Conservation (phyloP, 169 alveolate species). For the Plasmodium vinckei region DNA sequence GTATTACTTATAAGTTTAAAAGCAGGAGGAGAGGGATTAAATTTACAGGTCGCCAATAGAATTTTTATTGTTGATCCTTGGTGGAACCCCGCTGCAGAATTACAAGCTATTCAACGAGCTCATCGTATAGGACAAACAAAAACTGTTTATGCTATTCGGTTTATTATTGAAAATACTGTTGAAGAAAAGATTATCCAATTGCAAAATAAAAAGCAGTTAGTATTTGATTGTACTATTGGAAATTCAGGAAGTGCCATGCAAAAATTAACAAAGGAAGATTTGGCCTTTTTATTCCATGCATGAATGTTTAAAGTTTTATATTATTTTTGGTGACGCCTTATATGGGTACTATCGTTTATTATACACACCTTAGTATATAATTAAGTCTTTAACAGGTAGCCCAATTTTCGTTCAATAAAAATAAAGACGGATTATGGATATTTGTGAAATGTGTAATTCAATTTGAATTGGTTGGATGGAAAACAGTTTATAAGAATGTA, state of each 20-base stretch:
- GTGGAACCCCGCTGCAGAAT: conserved; percentile 99
- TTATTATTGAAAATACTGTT: conserved; percentile 95
- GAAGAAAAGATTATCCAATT: conserved; percentile 97
- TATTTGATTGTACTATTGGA: conserved; percentile 92
- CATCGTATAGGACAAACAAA: conserved; percentile 97
- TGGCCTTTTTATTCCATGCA: conserved; percentile 88
- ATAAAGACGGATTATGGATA: too few species aligned
- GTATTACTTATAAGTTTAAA: conserved; percentile 92
- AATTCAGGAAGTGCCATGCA: conserved; percentile 85
- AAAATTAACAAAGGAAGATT: conserved; percentile 90
- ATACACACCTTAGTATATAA: too few species aligned
- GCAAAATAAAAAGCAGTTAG: conserved; percentile 93
- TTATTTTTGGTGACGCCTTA: too few species aligned
- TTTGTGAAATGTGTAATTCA: too few species aligned
- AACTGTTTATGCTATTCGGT: conserved; percentile 93
- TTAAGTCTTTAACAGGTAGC: too few species aligned
- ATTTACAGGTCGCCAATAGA: conserved; percentile 96
- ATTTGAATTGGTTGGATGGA: too few species aligned
- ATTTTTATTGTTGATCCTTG: conserved; percentile 97
- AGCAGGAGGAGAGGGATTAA: conserved; percentile 99
- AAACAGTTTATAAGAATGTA: too few species aligned
- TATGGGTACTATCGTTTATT: too few species aligned
- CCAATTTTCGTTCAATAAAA: too few species aligned
- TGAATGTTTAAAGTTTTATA: background rate
- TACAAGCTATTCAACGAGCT: conserved; percentile 97